Evolutionary conservation across 257 asterid species (phyloP).

Genomic region (Nicotiana otophora): DNA sequence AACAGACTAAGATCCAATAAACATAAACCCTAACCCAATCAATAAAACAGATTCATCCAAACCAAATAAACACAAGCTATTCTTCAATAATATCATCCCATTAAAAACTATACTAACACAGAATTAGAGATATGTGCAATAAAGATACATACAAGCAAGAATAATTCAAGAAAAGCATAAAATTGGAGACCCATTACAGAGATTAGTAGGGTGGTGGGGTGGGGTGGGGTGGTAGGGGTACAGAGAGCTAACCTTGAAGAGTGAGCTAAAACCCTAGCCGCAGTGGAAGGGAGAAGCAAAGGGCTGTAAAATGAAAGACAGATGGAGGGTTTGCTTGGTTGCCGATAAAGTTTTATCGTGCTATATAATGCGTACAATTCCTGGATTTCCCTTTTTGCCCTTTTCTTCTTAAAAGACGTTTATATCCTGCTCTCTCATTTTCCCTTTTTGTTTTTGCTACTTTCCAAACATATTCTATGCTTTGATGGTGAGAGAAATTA

Average conservation of each 20-base stretch:
- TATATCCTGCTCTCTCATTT: background rate
- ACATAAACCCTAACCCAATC: background rate
- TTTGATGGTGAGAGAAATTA: too few species aligned
- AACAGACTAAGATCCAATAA: background rate
- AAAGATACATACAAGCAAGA: background rate
- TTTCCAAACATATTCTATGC: too few species aligned
- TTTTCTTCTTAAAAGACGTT: background rate
- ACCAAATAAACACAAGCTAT: background rate
- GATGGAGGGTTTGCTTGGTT: background rate
- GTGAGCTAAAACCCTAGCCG: conserved; percentile 10
- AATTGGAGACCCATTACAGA: background rate
- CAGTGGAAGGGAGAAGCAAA: background rate
- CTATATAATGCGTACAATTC: background rate
- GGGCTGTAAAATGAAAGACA: background rate
- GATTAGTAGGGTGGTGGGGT: background rate
- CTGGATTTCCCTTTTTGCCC: background rate
- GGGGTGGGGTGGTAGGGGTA: background rate
- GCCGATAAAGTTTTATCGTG: background rate
- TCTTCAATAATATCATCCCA: background rate
- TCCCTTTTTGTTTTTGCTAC: too few species aligned
- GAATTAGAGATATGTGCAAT: background rate
- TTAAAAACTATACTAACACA: background rate
- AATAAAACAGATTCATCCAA: background rate
- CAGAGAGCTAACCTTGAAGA: background rate
- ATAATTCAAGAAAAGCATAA: background rate